phyloP scores from a whole-genome alignment of 176 grass and related monocot species.

The Eleusine coracana region DNA sequence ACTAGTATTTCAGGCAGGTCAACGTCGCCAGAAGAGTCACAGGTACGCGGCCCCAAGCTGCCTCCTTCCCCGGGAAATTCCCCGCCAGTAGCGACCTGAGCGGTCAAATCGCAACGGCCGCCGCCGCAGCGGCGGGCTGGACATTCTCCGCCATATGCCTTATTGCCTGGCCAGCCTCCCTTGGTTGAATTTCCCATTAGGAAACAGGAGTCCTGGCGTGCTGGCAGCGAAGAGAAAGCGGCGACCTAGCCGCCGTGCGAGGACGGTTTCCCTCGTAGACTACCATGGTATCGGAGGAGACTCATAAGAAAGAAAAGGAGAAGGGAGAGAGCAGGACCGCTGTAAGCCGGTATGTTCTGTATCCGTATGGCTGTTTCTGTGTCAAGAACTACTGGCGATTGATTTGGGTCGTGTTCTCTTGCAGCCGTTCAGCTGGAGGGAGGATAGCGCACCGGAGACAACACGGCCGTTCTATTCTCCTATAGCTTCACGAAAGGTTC shows the following conservation, averaged over 20 bases:
- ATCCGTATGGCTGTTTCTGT: background rate
- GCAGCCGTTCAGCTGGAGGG: slow-evolving; percentile 7
- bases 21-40: background rate
- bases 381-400: background rate
- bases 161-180: background rate
- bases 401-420: background rate
- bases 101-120: slow-evolving; percentile 22
- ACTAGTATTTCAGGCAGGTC: background rate
- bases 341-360: background rate
- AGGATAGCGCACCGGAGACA: background rate
- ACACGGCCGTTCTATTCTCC: background rate
- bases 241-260: background rate
- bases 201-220: background rate
- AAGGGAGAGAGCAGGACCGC: background rate
- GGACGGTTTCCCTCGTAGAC: background rate
- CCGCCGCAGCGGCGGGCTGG: background rate
- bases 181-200: background rate
- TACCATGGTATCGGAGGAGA: background rate
- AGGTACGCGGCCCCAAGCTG: background rate
- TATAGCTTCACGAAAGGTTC: slow-evolving; percentile 17
- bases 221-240: background rate
- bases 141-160: background rate
- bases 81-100: background rate
- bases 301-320: background rate
- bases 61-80: background rate